A percentile compares a stretch with the other conserved stretches of the same genome.
phyloP scores from a whole-genome alignment of 257 asterid species.

The Paulownia fortunei region DNA sequence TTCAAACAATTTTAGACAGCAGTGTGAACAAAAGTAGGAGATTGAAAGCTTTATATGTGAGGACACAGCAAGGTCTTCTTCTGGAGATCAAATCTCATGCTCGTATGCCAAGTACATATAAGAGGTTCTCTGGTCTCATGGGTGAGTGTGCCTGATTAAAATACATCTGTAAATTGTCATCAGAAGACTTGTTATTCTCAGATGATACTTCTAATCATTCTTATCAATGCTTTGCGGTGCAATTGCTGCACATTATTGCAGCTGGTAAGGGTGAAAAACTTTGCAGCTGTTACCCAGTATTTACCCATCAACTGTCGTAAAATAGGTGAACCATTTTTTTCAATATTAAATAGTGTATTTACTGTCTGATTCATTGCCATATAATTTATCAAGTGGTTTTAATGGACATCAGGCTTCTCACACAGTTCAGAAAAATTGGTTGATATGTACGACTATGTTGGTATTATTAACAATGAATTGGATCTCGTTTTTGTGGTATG shows the following conservation, averaged over 20 bases:
- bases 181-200: neutral
- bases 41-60: conserved; percentile 85
- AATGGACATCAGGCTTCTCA: conserved; percentile 69
- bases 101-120: conserved; percentile 92
- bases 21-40: conserved; percentile 81
- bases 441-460: conserved; percentile 71
- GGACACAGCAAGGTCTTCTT: conserved; percentile 79
- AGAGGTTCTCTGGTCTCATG: conserved; percentile 86
- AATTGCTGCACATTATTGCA: conserved; percentile 77
- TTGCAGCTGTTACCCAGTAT: conserved; percentile 78
- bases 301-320: conserved; percentile 75
- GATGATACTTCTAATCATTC: conserved; percentile 3
- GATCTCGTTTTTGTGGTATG: conserved; percentile 91
- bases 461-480: conserved; percentile 52
- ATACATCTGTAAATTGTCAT: neutral
- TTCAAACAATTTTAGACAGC: conserved; percentile 81
- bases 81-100: conserved; percentile 82
- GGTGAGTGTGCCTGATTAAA: conserved; percentile 54
- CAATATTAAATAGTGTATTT: neutral
- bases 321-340: conserved; percentile 59
- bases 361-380: neutral
- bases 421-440: conserved; percentile 88
- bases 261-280: conserved; percentile 76
- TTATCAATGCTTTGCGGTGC: conserved; percentile 58
- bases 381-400: conserved; percentile 9